Evolutionary conservation across 106 monocot genomes (phyloP), one percentile per base, ranked within the genome.

Genomic region (Platanthera guangdongensis): DNA sequence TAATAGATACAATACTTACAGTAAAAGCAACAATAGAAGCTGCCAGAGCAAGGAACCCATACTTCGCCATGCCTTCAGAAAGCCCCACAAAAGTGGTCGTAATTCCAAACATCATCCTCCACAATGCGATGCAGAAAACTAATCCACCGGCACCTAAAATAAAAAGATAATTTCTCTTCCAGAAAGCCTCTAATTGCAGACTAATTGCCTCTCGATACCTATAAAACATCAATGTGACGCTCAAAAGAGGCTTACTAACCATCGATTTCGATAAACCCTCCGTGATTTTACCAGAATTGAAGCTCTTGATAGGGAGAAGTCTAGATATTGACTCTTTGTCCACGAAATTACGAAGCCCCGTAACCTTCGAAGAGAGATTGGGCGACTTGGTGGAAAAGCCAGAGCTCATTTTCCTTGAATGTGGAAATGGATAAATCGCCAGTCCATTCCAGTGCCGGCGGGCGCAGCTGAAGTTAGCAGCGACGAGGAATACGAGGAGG

Each of bases 21-120:
- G 84, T 69, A 57, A 96, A 96, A 77, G 93, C 82, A 45, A 96
- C 96, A 57, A 93, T 89, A 60, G 96, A 89, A 14, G 93, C 81
- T 1, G 96, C 93, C 22, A 96, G 79, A 46, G 93, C 96, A 59
- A 97, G 91, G 79, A 97, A 97, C 50, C 93, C 96, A 70, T 93
- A 97, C 83, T 97, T 97, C 0, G 96, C 91, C 89, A 97, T 91
- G 10, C 96, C 96, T 68, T 97, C 96, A 4, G 96, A 97, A 30
- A 93, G 83, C 47, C 93, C 96, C 5, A 97, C 86, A 22, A 93
- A 93, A 8, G 87, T 91, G 84, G 79, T 93, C 11, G 96, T 93
- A 18, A 97, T 78, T 47, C 86, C 93, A 75, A 93, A 97, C 96
- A 97, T 87, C 53, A 89, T 51, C 78, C 84, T 87, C 96, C 96